Conservation (phyloP, 1,139 yeast genomes). For the Pichia sp. region DNA sequence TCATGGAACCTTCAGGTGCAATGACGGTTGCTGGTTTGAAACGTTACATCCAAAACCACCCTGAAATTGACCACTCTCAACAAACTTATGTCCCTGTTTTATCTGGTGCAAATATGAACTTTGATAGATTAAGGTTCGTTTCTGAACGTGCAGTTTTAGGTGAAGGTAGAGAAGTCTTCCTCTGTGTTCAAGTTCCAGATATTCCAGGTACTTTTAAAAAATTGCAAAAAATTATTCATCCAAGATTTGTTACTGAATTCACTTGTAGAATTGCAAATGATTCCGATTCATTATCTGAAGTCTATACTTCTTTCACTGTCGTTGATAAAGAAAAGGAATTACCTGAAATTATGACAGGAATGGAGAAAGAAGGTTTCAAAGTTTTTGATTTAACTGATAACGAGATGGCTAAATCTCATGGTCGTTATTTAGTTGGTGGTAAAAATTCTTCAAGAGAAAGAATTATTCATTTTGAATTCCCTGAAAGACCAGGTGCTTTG, state of each 20-base stretch:
- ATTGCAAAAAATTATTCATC: constrained; percentile 68
- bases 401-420: constrained; percentile 93
- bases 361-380: constrained; percentile 46
- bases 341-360: constrained; percentile 36
- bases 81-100: constrained; percentile 77
- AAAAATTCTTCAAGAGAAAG: constrained; percentile 67
- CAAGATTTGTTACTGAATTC: constrained; percentile 89
- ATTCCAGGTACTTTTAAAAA: constrained; percentile 80
- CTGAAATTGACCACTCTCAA: constrained; percentile 63
- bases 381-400: constrained; percentile 84
- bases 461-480: constrained; percentile 82
- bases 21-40: constrained; percentile 91
- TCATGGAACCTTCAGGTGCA: constrained; percentile 97
- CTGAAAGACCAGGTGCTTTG: constrained; percentile 94
- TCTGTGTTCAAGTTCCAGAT: constrained; percentile 87
- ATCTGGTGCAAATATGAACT: constrained; percentile 97
- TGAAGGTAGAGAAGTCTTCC: constrained; percentile 92
- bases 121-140: constrained; percentile 92
- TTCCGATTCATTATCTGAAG: constrained; percentile 48
- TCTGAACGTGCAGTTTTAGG: constrained; percentile 96
- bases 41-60: constrained; percentile 61
- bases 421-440: constrained; percentile 94
- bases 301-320: constrained; percentile 83
- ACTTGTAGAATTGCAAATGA: constrained; percentile 56
- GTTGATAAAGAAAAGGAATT: constrained; percentile 58